These are phyloP conservation scores for Ensete glaucum DNA, from an alignment of 176 grass and related monocot species.

Conservation along the genomic window DNA sequence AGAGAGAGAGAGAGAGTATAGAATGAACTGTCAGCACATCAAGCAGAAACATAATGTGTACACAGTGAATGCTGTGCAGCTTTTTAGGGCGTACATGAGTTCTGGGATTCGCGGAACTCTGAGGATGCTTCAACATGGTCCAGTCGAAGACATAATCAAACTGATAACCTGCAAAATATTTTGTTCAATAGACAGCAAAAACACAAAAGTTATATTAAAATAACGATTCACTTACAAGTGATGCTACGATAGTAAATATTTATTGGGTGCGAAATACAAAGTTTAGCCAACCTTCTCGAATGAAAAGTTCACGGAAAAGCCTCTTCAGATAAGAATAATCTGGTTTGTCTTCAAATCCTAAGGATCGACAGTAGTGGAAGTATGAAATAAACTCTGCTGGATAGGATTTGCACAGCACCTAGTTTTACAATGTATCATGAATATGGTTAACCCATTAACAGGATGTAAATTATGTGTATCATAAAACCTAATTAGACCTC, in stretches of 20 bases:
- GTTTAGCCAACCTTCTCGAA: slow-evolving; percentile 57
- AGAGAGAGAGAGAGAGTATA: slow-evolving; percentile 12
- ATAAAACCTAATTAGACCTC: slow-evolving; percentile 5
- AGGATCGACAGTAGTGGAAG: slow-evolving; percentile 78
- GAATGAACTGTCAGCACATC: slow-evolving; percentile 4
- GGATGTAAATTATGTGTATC: neutral
- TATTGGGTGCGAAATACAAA: neutral
- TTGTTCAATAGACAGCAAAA: neutral
- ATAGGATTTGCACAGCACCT: slow-evolving; percentile 91
- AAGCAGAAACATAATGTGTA: neutral
- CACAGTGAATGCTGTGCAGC: neutral
- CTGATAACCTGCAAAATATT: slow-evolving; percentile 54
- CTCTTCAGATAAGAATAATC: slow-evolving; percentile 88
- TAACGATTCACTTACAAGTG: neutral
- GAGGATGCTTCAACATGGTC: slow-evolving; percentile 72
- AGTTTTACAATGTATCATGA: slow-evolving; percentile 12
- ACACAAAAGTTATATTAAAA: neutral
- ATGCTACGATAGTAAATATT: neutral
- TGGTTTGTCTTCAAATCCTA: slow-evolving; percentile 82
- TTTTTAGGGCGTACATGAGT: slow-evolving; percentile 36
- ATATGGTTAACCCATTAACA: neutral
- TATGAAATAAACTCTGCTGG: slow-evolving; percentile 77
- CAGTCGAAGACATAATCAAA: slow-evolving; percentile 95
- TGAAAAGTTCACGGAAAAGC: slow-evolving; percentile 79
- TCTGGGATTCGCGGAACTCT: slow-evolving; percentile 47